Evolutionary conservation across 208 protist genomes (phyloP).

Genomic region (Leishmania martiniquensis): DNA sequence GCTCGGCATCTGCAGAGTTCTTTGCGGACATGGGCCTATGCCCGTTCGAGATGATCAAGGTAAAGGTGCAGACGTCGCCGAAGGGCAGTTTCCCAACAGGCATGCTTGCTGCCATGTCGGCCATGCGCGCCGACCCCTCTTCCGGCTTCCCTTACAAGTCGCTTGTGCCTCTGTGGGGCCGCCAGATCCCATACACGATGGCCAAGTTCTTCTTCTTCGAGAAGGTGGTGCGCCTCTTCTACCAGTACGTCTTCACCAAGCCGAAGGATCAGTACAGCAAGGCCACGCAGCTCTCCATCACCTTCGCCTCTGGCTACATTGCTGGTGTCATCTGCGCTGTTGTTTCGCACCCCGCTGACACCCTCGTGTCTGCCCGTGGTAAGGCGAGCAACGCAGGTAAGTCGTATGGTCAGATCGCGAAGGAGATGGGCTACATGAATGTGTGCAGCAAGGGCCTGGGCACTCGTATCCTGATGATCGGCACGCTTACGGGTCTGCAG

Average conservation of each 20-base stretch:
- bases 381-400: constrained; percentile 87
- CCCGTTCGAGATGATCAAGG: constrained; percentile 95
- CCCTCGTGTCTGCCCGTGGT: constrained; percentile 92
- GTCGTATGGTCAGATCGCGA: constrained; percentile 79
- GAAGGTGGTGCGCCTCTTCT: constrained; percentile 83
- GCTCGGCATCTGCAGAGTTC: constrained; percentile 96
- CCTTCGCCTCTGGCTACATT: constrained; percentile 94
- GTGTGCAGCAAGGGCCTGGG: constrained; percentile 92
- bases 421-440: constrained; percentile 85
- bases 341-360: constrained; percentile 94
- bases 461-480: constrained; percentile 97
- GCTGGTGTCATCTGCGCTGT: constrained; percentile 95
- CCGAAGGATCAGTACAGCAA: constrained; percentile 92
- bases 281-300: constrained; percentile 86
- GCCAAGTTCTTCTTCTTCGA: constrained; percentile 96
- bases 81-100: constrained; percentile 80
- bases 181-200: constrained; percentile 97
- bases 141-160: constrained; percentile 91
- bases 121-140: constrained; percentile 70
- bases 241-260: constrained; percentile 87
- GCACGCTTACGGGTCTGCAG: constrained; percentile 96
- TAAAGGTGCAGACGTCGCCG: constrained; percentile 92
- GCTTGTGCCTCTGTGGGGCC: constrained; percentile 90
- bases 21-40: constrained; percentile 96
- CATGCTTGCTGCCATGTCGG: constrained; percentile 64